Conservation (phyloP, 169 alveolate genomes). For the Eimeria maxima region DNA sequence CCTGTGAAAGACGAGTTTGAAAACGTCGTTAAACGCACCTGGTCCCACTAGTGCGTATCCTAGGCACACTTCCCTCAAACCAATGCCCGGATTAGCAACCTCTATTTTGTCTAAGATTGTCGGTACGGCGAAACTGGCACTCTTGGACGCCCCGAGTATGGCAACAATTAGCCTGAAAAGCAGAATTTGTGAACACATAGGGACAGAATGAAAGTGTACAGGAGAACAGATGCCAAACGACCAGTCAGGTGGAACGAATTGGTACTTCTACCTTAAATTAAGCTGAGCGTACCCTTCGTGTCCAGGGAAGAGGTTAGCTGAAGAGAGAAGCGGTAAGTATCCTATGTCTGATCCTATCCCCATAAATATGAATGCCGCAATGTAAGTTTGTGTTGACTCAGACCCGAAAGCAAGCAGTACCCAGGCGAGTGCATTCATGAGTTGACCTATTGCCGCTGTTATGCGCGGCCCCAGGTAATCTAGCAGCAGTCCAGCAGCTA, state of each 20-base stretch:
- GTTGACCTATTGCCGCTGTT: slow-evolving; percentile 82
- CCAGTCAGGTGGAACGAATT: background rate
- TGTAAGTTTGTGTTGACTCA: slow-evolving; percentile 57
- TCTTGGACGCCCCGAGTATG: slow-evolving; percentile 82
- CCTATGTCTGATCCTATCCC: slow-evolving; percentile 84
- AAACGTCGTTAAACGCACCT: slow-evolving; percentile 21
- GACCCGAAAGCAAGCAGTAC: slow-evolving; percentile 79
- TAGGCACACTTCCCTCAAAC: slow-evolving; percentile 69
- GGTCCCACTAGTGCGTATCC: slow-evolving; percentile 78
- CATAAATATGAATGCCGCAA: slow-evolving; percentile 82
- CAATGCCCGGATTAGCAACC: slow-evolving; percentile 1
- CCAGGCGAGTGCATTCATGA: slow-evolving; percentile 82
- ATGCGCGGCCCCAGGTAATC: slow-evolving; percentile 83
- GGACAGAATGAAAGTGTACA: background rate
- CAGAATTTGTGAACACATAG: background rate
- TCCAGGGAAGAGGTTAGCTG: slow-evolving; percentile 84
- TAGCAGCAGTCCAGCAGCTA: slow-evolving; percentile 83
- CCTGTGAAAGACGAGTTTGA: background rate
- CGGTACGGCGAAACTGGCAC: slow-evolving; percentile 83
- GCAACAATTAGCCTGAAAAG: slow-evolving; percentile 79
- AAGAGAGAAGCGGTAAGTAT: slow-evolving; percentile 80
- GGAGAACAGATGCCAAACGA: background rate
- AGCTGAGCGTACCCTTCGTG: slow-evolving; percentile 75
- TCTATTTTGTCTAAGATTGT: slow-evolving; percentile 78
- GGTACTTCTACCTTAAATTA: background rate